Base-by-base conservation (phyloP, 1,284 basidiomycete species). In the Moesziomyces parantarcticus region DNA sequence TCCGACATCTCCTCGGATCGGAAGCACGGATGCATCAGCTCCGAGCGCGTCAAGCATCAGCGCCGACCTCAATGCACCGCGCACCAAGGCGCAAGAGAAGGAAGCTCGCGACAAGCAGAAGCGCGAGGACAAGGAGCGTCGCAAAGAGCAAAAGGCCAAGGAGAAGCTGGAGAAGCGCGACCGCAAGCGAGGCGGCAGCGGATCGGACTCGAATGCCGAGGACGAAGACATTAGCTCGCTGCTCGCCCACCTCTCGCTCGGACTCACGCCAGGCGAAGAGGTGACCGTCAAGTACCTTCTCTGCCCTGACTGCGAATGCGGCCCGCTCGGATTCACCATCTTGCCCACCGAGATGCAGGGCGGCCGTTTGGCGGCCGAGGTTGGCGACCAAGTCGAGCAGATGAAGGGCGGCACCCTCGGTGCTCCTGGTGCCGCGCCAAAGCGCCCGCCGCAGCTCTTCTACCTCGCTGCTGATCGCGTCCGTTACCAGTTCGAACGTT, bases 221-320 rank as follows among this genome's bases (percentile, higher is more conserved):
- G 66, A 74, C 34, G 71, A 74, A 8, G 71, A 74, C n/a, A 54
- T 69, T 8, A 46, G 39, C 13, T 48, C 55, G 13, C 43, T 74
- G 29, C 62, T 74, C 11, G 56, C 71, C 42, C 71, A 74, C 26
- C 55, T 74, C 14, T 58, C 54, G n/a, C 46, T 77, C 0, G 77
- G 70, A 0, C 43, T 79, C 22, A 68, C 49, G 14, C 75, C 75
- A 0, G 77, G 73, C 4, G 77, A 77, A 45, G 67, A 70, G 43
- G 36, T 67, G 41, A 75, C 73, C 25, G 77, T 83, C 51, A 83
- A 83, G 61, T 82, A 79, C 52, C 62, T 83, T 3, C 34, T 78
- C 22, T 83, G 82, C 47, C 76, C 80, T n/a, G 79, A 83, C 44
- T 83, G 82, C 63, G 81, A 80, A 40, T 78, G 76, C 50, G 82